Percentiles rank a stretch among this genome's conserved stretches.
Conservation (phyloP, 2,329 filamentous ascomycete genomes). For the Ophiostoma piceae region DNA sequence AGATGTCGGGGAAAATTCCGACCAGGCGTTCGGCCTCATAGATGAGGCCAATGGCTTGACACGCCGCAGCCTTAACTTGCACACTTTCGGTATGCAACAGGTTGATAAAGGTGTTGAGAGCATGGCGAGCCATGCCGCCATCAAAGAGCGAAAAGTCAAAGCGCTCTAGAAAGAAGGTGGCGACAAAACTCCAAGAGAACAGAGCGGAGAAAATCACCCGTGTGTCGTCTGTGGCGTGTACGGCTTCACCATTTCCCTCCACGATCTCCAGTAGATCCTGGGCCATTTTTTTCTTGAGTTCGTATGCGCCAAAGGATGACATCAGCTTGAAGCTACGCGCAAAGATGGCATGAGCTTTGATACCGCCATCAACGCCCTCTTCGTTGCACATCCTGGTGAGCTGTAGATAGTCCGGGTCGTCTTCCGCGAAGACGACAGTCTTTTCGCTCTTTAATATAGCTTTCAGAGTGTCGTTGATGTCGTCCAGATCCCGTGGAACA, state of each 20-base stretch:
- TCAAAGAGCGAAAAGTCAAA: conserved; percentile 42
- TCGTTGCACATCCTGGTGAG: not conserved
- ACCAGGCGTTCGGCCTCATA: conserved; percentile 60
- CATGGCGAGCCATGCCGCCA: conserved; percentile 51
- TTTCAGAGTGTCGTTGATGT: not conserved
- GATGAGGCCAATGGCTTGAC: too few relatives aligned
- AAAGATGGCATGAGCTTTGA: not conserved
- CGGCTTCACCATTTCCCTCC: not conserved
- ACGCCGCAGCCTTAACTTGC: conserved; percentile 57
- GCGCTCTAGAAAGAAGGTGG: not conserved
- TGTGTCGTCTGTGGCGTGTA: not conserved
- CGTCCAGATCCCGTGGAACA: too few relatives aligned
- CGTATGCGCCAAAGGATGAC: not conserved
- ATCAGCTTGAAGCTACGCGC: not conserved
- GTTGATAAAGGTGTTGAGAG: conserved; percentile 76
- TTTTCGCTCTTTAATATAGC: not conserved
- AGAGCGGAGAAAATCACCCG: too few relatives aligned
- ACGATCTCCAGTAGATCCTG: not conserved
- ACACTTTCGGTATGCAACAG: conserved; percentile 73
- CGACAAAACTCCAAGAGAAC: not conserved
- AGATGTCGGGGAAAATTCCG: too few relatives aligned
- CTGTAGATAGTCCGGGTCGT: not conserved
- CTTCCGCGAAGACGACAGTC: too few relatives aligned
- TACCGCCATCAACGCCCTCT: not conserved
- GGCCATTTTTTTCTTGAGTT: not conserved